Conservation (phyloP, 2,329 filamentous ascomycete genomes). For the Alternaria solani region DNA sequence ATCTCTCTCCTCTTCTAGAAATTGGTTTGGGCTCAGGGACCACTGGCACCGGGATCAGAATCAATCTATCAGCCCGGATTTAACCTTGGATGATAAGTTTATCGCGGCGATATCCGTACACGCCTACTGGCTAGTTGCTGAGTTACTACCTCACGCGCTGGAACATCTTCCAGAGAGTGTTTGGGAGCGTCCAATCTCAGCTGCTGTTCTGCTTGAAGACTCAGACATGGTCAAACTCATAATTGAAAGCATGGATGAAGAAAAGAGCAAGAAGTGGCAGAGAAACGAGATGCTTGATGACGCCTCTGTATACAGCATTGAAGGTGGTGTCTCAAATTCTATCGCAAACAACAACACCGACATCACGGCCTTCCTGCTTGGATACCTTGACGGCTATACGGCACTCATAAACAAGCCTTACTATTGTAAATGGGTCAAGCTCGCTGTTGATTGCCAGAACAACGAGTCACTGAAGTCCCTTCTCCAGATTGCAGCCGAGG, state of each 20-base stretch:
- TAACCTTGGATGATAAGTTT: background rate
- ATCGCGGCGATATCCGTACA: background rate
- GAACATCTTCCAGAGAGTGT: background rate
- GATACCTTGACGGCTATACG: background rate
- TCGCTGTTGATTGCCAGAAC: too few relatives aligned
- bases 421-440: background rate
- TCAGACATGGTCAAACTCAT: background rate
- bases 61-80: background rate
- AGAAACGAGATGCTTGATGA: fast-evolving
- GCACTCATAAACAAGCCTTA: background rate
- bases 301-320: background rate
- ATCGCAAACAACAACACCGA: background rate
- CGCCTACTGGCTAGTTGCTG: background rate
- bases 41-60: background rate
- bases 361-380: background rate
- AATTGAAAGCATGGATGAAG: background rate
- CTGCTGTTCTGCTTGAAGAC: background rate
- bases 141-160: background rate
- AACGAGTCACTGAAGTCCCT: background rate
- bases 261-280: background rate
- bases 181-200: background rate
- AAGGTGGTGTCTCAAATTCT: background rate
- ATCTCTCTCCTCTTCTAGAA: background rate
- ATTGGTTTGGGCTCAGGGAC: background rate
- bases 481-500: background rate